Percentiles rank a stretch among this genome's conserved stretches.
Evolutionary conservation across 305 asterid species (phyloP).

Genomic region (Fraxinus xanthoxyloides): DNA sequence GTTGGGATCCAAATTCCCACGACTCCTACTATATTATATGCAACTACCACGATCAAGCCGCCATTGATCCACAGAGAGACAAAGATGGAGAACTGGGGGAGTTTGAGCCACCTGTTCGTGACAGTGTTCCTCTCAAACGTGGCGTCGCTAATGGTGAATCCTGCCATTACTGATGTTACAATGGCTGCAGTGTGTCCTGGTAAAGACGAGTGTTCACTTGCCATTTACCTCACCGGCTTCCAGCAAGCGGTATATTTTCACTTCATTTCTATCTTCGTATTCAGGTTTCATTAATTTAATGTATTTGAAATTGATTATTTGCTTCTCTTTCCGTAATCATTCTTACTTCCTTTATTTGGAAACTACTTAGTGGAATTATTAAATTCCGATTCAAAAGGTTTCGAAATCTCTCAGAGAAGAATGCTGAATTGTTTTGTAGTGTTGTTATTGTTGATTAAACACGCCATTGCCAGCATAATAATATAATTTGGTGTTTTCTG

Average conservation of each 20-base stretch:
- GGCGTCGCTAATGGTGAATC: conserved; percentile 41
- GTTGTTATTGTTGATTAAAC: neutral
- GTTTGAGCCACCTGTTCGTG: conserved; percentile 48
- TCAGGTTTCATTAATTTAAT: neutral
- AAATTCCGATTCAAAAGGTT: neutral
- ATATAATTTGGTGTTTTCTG: neutral
- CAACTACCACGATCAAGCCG: neutral
- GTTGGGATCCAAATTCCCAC: neutral
- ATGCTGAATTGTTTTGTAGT: neutral
- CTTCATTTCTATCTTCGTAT: neutral
- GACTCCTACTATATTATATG: neutral
- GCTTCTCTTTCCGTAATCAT: neutral
- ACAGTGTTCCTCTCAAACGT: conserved; percentile 44
- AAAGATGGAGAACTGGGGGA: conserved; percentile 45
- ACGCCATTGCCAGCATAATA: neutral
- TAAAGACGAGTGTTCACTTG: conserved; percentile 61
- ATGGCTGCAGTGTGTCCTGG: conserved; percentile 61
- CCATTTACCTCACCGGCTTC: conserved; percentile 56
- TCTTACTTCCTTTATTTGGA: neutral
- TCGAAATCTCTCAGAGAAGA: neutral
- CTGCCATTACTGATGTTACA: conserved; percentile 57
- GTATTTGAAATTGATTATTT: neutral
- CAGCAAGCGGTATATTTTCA: conserved; percentile 49
- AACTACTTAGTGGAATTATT: neutral
- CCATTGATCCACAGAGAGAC: neutral